phyloP scores from a whole-genome alignment of 2,329 filamentous ascomycete species.

The Apiospora sp. region DNA sequence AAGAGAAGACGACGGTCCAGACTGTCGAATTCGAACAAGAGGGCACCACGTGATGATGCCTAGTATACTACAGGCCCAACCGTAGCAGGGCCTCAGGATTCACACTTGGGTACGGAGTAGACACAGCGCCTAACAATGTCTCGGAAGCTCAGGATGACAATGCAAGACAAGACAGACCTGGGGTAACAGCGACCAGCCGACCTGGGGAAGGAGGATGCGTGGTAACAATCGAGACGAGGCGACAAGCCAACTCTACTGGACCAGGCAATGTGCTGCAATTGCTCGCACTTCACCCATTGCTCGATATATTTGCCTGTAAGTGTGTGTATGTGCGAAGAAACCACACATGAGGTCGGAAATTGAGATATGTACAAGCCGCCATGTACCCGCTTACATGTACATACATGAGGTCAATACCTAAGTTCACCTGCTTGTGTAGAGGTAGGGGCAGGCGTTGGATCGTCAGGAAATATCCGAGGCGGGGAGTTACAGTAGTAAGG shows the following conservation, averaged over 20 bases:
- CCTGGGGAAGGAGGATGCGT: slow-evolving; percentile 19
- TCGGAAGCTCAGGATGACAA: slow-evolving; percentile 23
- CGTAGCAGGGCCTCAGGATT: background rate
- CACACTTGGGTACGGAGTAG: background rate
- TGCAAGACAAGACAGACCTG: slow-evolving; percentile 22
- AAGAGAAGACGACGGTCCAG: background rate
- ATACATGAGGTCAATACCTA: too few relatives aligned
- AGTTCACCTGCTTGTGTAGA: too few relatives aligned
- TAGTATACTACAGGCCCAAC: background rate
- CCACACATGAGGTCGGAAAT: background rate
- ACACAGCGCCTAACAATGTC: slow-evolving; percentile 23
- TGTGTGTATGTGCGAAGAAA: background rate
- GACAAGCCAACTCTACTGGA: background rate
- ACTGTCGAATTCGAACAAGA: background rate
- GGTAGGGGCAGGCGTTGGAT: background rate
- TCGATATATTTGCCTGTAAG: background rate
- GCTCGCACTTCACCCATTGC: background rate
- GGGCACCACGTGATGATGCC: slow-evolving; percentile 1
- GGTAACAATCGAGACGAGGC: slow-evolving; percentile 3
- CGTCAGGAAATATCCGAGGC: background rate
- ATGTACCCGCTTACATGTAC: background rate
- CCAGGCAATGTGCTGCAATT: slow-evolving; percentile 6
- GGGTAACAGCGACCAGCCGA: background rate
- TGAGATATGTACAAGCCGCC: background rate
- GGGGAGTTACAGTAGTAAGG: background rate